A percentile compares a stretch with the other conserved stretches of the same genome.
These are phyloP conservation scores for Cylindricascospora bacillispora DNA, from an alignment of 1,139 yeast genomes.

Conservation along the genomic window DNA sequence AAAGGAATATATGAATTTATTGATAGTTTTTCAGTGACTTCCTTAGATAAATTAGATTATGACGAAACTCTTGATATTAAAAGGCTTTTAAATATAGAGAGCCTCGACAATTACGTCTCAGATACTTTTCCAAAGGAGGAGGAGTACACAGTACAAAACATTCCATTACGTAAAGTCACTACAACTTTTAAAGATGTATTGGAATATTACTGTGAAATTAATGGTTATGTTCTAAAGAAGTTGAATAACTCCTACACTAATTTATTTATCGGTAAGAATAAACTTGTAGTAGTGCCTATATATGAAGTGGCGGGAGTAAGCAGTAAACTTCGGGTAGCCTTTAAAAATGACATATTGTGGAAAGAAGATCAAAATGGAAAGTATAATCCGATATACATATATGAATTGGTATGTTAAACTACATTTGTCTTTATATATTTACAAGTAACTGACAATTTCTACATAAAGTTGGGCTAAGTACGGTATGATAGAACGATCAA, in stretches of 20 bases:
- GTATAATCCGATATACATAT: slow-evolving; percentile 28
- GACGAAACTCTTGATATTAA: slow-evolving; percentile 1
- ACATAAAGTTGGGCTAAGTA: too few relatives aligned
- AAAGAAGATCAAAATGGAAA: slow-evolving; percentile 15
- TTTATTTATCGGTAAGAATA: slow-evolving; percentile 10
- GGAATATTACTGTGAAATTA: slow-evolving; percentile 29
- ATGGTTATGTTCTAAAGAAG: slow-evolving; percentile 21
- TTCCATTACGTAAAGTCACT: slow-evolving; percentile 24
- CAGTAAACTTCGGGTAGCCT: slow-evolving; percentile 10
- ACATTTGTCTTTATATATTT: too few relatives aligned
- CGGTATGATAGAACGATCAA: too few relatives aligned
- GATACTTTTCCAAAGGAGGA: neutral
- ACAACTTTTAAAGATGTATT: slow-evolving; percentile 38
- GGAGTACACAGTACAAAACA: slow-evolving; percentile 10
- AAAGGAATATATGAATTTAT: slow-evolving; percentile 4
- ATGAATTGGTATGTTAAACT: slow-evolving; percentile 4
- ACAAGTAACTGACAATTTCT: too few relatives aligned
- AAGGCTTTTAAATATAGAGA: slow-evolving; percentile 5
- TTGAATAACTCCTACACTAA: slow-evolving; percentile 9
- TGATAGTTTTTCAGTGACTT: neutral
- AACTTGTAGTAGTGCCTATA: slow-evolving; percentile 14
- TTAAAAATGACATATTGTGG: slow-evolving; percentile 39
- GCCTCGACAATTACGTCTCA: slow-evolving; percentile 1
- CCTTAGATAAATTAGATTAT: neutral
- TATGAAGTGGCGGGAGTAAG: slow-evolving; percentile 11